Evolutionary conservation across 306 rosid genomes (phyloP).

Genomic region (Oemleria cerasiformis): DNA sequence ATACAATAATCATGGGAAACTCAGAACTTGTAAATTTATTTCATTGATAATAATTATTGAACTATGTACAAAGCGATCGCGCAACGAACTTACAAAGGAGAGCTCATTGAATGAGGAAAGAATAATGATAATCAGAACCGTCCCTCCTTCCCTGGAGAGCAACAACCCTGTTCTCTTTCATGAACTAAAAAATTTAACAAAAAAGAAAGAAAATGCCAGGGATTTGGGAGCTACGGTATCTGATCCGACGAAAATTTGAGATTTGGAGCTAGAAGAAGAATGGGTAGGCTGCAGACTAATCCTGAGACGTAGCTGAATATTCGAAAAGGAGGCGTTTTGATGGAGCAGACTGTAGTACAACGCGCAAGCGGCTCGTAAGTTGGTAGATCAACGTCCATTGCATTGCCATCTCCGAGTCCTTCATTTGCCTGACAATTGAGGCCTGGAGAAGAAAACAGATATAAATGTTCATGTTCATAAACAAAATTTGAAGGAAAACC

Average conservation of each 20-base stretch:
- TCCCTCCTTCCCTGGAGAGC: too few relatives aligned
- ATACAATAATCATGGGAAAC: not conserved
- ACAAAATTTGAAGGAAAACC: not conserved
- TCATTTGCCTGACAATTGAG: slow-evolving; percentile 81
- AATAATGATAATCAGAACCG: slow-evolving; percentile 24
- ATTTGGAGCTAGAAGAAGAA: not conserved
- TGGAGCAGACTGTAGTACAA: slow-evolving; percentile 70
- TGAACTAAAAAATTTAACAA: not conserved
- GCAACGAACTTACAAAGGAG: slow-evolving; percentile 35
- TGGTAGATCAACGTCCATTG: slow-evolving; percentile 89
- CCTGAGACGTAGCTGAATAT: slow-evolving; percentile 72
- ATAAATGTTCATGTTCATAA: not conserved
- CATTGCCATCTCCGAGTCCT: slow-evolving; percentile 86
- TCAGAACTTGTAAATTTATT: slow-evolving; percentile 7
- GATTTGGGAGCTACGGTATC: not conserved
- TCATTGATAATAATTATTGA: slow-evolving; percentile 27
- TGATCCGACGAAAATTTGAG: not conserved
- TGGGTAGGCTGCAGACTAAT: slow-evolving; percentile 30
- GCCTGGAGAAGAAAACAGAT: slow-evolving; percentile 42
- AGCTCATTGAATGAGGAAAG: slow-evolving; percentile 44
- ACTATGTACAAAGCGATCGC: slow-evolving; percentile 30
- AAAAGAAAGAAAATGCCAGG: not conserved
- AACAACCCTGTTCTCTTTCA: not conserved
- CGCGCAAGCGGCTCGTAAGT: slow-evolving; percentile 73
- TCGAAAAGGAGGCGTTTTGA: slow-evolving; percentile 70